These are phyloP conservation scores for Phellopilus nigrolimitatus DNA, from an alignment of 1,284 basidiomycete genomes.

Conservation along the genomic window DNA sequence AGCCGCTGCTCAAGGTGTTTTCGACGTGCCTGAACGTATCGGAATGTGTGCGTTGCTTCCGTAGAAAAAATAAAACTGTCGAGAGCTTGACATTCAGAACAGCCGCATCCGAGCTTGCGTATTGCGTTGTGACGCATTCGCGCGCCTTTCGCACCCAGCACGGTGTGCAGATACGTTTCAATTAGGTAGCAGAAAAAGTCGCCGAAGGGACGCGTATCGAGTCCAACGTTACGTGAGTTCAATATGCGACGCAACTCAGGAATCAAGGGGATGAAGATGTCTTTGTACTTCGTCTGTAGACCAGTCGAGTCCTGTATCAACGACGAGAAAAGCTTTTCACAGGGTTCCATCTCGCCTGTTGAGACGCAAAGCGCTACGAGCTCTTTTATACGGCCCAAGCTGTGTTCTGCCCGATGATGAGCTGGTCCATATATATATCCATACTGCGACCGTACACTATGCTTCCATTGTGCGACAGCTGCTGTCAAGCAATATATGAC, in stretches of 20 bases:
- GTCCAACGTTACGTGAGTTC: not conserved
- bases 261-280: slow-evolving; percentile 6
- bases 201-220: not conserved
- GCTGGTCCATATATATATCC: not conserved
- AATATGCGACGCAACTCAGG: not conserved
- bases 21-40: not conserved
- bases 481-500: not conserved
- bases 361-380: not conserved
- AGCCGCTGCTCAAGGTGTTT: slow-evolving; percentile 9
- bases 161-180: not conserved
- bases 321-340: not conserved
- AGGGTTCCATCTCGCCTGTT: not conserved
- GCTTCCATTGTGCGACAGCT: slow-evolving; percentile 7
- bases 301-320: not conserved
- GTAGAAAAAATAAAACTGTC: slow-evolving; percentile 1
- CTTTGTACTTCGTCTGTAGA: slow-evolving; percentile 1
- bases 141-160: not conserved
- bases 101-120: slow-evolving; percentile 8
- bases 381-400: not conserved
- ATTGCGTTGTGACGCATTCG: slow-evolving; percentile 1
- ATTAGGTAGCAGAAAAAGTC: slow-evolving; percentile 6
- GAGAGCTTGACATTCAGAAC: slow-evolving; percentile 3
- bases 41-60: not conserved
- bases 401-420: not conserved
- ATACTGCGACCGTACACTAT: not conserved